Percentiles rank a stretch among this genome's conserved stretches.
These are phyloP conservation scores for Phialophora verrucosa DNA, from an alignment of 2,329 filamentous ascomycete species.

Conservation along the genomic window DNA sequence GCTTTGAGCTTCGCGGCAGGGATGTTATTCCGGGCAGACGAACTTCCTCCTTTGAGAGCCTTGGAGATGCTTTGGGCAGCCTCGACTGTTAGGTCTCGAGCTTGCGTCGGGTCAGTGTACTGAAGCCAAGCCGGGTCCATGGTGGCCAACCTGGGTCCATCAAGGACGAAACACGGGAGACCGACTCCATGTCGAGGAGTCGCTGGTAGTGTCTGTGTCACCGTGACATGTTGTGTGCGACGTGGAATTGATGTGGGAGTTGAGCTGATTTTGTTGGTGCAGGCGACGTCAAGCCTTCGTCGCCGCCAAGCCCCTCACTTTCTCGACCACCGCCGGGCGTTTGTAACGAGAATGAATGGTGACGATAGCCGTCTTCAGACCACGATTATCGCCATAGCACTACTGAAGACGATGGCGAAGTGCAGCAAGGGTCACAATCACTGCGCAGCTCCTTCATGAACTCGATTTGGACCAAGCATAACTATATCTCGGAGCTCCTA, in stretches of 20 bases:
- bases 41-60: slow-evolving; percentile 60
- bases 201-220: not conserved
- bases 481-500: slow-evolving; percentile 63
- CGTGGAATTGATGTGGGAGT: not conserved
- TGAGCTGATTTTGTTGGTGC: slow-evolving; percentile 2
- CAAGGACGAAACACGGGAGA: slow-evolving; percentile 89
- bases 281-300: not conserved
- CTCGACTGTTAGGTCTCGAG: slow-evolving; percentile 95
- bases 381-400: not conserved
- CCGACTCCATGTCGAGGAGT: slow-evolving; percentile 77
- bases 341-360: not conserved
- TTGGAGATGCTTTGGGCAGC: slow-evolving; percentile 81
- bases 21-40: slow-evolving; percentile 68
- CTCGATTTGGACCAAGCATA: slow-evolving; percentile 44
- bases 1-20: slow-evolving; percentile 89
- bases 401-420: slow-evolving; percentile 5
- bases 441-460: slow-evolving; percentile 17
- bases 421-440: not conserved
- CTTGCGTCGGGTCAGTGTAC: slow-evolving; percentile 56
- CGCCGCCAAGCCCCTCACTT: slow-evolving; percentile 14
- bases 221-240: slow-evolving; percentile 15
- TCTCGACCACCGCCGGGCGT: not conserved
- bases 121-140: slow-evolving; percentile 35
- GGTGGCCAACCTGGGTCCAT: slow-evolving; percentile 78
- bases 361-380: no score